Base-by-base conservation (phyloP, 2,329 filamentous ascomycete genomes). In the Verticillium zaregamsianum region DNA sequence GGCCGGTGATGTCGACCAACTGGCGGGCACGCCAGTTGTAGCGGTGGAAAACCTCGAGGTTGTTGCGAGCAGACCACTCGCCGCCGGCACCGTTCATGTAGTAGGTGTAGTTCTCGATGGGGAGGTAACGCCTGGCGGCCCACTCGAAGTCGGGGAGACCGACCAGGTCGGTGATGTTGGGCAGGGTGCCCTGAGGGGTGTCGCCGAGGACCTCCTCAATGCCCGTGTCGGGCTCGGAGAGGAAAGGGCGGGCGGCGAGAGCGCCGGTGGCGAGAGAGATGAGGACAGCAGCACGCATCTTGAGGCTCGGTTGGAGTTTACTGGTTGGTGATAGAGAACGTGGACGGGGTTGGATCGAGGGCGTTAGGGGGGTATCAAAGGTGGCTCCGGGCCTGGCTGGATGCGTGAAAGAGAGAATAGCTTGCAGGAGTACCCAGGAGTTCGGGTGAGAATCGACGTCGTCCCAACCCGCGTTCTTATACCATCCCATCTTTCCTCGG, bases 21-120 rank as follows among this genome's bases (percentile, higher is more conserved):
- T 79, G 75, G 59, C 80, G 75, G 9, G 82, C 81, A 58, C 78
- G 76, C 52, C 85, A 73, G 57, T 73, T 73, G 67, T 80, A 82
- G 15, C 80, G 77, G 63, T 76, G 73, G 70, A 77, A 86, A 32
- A 80, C 76, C 70, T 86, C 83, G 6, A 85, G 75, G 71, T 86
- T 86, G 70, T 84, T 84, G 57, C 82, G 77, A 71, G 84, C 85
- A 1, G 77, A 79, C 78, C 79, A 85, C 71, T 85, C 83, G 63
- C 82, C 83, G 3, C 76, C 82, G 4, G 82, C 82, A 23, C 82
- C 82, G 65, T 82, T 83, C 62, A 81, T 79, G 72, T 85, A 85
- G 71, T 84, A 85, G n/a, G 82, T 82, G 71, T 82, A 85, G 67
- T 81, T 77, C 25, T 71, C 67, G 14, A 66, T 63, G 61, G 80